phyloP scores from a whole-genome alignment of 2,329 filamentous ascomycete genomes.

The Diaporthe ampelina region DNA sequence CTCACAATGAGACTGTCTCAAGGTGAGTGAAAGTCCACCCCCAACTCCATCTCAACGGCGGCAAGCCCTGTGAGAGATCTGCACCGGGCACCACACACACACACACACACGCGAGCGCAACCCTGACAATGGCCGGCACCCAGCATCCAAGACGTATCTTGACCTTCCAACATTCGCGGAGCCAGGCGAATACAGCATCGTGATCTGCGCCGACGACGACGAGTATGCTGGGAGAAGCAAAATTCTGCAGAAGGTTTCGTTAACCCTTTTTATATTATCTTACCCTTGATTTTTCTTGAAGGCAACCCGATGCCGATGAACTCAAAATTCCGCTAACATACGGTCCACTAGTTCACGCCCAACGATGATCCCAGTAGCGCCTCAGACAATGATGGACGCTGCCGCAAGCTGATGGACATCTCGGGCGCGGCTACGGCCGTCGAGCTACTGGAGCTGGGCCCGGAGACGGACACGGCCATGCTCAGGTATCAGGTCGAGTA shows the following conservation, averaged over 20 bases:
- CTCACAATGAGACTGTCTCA: constrained; percentile 43
- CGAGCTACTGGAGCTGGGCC: constrained; percentile 41
- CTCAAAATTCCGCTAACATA: constrained; percentile 9
- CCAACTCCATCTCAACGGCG: not conserved
- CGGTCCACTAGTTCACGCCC: constrained; percentile 36
- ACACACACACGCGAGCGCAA: not conserved
- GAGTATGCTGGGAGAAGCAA: constrained; percentile 41
- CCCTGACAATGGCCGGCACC: constrained; percentile 37
- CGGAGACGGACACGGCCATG: constrained; percentile 41
- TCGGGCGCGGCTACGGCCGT: constrained; percentile 37
- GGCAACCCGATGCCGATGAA: not conserved
- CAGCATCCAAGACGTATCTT: constrained; percentile 42
- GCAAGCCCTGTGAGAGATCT: not conserved
- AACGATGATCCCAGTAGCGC: constrained; percentile 38
- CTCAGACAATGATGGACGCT: constrained; percentile 37
- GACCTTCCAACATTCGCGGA: constrained; percentile 41
- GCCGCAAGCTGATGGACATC: constrained; percentile 42
- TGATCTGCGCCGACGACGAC: constrained; percentile 41
- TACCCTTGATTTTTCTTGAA: not conserved
- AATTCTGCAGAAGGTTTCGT: constrained; percentile 40
- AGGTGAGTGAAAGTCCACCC: constrained; percentile 34
- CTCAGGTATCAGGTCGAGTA: constrained; percentile 43
- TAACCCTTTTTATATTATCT: constrained; percentile 2
- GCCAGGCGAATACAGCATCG: constrained; percentile 41
- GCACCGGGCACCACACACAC: not conserved